Evolutionary conservation across 2,329 filamentous ascomycete species (phyloP).

Genomic region (Hypoxylon sp.): DNA sequence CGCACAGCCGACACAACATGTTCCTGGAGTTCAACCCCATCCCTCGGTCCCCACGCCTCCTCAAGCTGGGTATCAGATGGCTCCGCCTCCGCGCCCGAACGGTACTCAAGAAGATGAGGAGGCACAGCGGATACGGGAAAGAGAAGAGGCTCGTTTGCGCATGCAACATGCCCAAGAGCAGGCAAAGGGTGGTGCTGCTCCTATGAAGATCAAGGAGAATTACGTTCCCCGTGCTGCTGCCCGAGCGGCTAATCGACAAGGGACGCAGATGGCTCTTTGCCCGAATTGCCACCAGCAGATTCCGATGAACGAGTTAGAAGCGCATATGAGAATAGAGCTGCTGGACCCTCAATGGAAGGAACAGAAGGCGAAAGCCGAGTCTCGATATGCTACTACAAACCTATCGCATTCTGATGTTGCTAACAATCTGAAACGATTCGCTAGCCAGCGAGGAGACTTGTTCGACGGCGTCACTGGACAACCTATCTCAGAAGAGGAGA

Average conservation of each 20-base stretch:
- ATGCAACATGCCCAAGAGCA: constrained; percentile 85
- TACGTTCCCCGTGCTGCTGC: constrained; percentile 89
- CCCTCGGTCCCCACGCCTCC: constrained; percentile 57
- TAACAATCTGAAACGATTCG: constrained; percentile 94
- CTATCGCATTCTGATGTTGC: constrained; percentile 88
- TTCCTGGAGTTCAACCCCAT: constrained; percentile 50
- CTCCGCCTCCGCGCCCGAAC: constrained; percentile 54
- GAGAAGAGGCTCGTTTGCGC: constrained; percentile 71
- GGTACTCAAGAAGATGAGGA: constrained; percentile 73
- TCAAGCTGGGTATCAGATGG: constrained; percentile 54
- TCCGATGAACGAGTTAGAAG: constrained; percentile 86
- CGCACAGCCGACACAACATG: constrained; percentile 54
- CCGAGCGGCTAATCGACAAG: constrained; percentile 75
- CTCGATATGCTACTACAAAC: constrained; percentile 87
- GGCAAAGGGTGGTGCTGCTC: constrained; percentile 74
- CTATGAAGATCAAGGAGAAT: constrained; percentile 93
- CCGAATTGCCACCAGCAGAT: constrained; percentile 95
- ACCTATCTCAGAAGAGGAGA: constrained; percentile 79
- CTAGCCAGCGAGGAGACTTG: constrained; percentile 87
- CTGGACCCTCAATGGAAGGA: constrained; percentile 97
- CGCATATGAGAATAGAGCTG: constrained; percentile 95
- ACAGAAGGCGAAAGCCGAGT: constrained; percentile 89
- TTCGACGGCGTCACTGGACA: constrained; percentile 83
- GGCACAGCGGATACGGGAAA: constrained; percentile 73
- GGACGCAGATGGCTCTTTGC: constrained; percentile 80